Percentiles rank a stretch among this genome's conserved stretches.
phyloP scores from a whole-genome alignment of 2,329 filamentous ascomycete species.

The Trichoderma citrinoviride region DNA sequence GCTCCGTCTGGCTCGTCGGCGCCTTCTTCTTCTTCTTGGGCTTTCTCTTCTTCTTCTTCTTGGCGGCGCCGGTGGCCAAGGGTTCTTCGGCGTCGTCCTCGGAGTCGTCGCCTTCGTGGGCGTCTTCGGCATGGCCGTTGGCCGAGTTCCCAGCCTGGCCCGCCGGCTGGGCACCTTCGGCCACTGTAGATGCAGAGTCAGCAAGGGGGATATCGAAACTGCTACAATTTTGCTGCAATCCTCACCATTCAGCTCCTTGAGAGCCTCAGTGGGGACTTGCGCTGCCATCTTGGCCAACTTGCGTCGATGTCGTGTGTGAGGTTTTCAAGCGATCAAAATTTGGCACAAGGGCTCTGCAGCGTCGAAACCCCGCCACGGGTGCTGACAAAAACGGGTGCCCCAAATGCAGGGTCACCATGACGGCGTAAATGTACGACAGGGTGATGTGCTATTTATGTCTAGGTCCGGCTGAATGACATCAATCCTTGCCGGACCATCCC shows the following conservation, averaged over 20 bases:
- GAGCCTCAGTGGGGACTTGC: conserved; percentile 43
- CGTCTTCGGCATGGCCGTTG: conserved; percentile 39
- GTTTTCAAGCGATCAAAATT: conserved; percentile 13
- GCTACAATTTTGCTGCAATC: not conserved
- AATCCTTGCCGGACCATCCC: not conserved
- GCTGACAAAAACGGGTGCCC: conserved; percentile 11
- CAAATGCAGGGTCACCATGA: not conserved
- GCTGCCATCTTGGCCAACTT: conserved; percentile 41
- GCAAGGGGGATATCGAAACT: not conserved
- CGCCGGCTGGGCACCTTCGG: conserved; percentile 40
- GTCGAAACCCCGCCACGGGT: conserved; percentile 15
- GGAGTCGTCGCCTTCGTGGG: conserved; percentile 47
- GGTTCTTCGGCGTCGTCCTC: conserved; percentile 54
- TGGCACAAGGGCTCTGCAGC: conserved; percentile 5
- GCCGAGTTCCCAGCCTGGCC: conserved; percentile 42
- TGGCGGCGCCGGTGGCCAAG: conserved; percentile 35
- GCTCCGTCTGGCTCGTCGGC: conserved; percentile 68
- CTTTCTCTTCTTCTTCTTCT: conserved; percentile 69
- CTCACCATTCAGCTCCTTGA: conserved; percentile 44
- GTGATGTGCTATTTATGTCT: not conserved
- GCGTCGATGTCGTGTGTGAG: conserved; percentile 14
- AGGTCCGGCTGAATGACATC: not conserved
- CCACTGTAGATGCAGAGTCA: conserved; percentile 27
- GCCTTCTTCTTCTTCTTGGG: conserved; percentile 82
- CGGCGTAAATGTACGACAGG: too few relatives aligned